Conservation (phyloP, 2,329 filamentous ascomycete genomes). For the Lecanicillium sp. region DNA sequence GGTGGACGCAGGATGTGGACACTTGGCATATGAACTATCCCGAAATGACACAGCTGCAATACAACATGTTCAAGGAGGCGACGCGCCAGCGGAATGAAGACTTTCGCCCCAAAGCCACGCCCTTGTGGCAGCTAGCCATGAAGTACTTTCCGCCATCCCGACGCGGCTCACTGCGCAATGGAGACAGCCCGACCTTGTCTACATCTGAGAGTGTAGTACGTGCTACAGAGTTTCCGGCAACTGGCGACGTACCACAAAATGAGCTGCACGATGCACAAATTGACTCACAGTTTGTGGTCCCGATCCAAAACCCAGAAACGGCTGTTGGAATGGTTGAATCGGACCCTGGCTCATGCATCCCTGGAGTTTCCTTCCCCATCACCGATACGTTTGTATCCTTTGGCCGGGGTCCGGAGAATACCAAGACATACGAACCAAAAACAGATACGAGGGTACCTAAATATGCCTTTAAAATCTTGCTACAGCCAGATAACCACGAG, state of each 20-base stretch:
- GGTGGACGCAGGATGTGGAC: conserved; percentile 46
- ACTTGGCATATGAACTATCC: conserved; percentile 57
- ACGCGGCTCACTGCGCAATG: conserved; percentile 9
- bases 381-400: conserved; percentile 63
- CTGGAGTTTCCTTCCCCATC: conserved; percentile 55
- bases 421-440: conserved; percentile 52
- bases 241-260: neutral
- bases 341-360: conserved; percentile 55
- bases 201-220: conserved; percentile 11
- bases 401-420: conserved; percentile 65
- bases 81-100: conserved; percentile 41
- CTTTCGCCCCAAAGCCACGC: conserved; percentile 43
- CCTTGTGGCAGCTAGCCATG: conserved; percentile 49
- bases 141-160: conserved; percentile 44
- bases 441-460: conserved; percentile 70
- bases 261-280: conserved; percentile 12
- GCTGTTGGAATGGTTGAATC: conserved; percentile 57
- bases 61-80: conserved; percentile 44
- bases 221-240: conserved; percentile 5
- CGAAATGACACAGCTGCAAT: conserved; percentile 53
- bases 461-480: conserved; percentile 68
- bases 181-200: conserved; percentile 3
- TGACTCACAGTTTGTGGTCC: conserved; percentile 12
- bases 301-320: conserved; percentile 5
- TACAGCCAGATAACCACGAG: conserved; percentile 64